Evolutionary conservation across 495 filamentous ascomycete genomes (phyloP).

Genomic region (Parachaetomium inaequale): DNA sequence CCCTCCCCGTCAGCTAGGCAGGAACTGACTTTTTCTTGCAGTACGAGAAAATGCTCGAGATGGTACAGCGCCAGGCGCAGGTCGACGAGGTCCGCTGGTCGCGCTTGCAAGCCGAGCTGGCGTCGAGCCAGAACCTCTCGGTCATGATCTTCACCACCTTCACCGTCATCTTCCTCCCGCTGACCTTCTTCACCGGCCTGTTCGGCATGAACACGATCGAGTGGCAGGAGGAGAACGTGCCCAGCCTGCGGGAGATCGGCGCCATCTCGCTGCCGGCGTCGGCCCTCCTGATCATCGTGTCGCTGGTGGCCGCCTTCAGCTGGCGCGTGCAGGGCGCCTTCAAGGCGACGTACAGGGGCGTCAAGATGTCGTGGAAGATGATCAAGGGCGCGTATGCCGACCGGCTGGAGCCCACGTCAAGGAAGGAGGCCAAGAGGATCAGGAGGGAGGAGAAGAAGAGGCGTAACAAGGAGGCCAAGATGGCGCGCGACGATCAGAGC

Average conservation of each 20-base stretch:
- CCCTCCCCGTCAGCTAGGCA: too few species aligned
- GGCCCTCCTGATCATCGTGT: constrained; percentile 34
- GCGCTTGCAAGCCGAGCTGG: constrained; percentile 59
- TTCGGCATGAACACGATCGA: constrained; percentile 65
- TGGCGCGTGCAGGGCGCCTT: constrained; percentile 35
- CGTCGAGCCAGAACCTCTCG: constrained; percentile 58
- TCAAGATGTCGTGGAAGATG: constrained; percentile 13
- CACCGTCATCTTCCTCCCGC: constrained; percentile 62
- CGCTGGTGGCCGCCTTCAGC: constrained; percentile 44
- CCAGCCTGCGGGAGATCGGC: constrained; percentile 37
- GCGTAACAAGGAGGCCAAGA: constrained; percentile 19
- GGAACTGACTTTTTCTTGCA: constrained; percentile 19
- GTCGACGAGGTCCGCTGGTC: constrained; percentile 65
- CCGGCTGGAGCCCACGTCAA: constrained; percentile 29
- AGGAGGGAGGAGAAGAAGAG: constrained; percentile 28
- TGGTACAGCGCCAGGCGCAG: constrained; percentile 66
- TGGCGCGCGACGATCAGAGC: constrained; percentile 32
- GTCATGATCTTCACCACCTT: constrained; percentile 70
- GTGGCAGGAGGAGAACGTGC: constrained; percentile 52
- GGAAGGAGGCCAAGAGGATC: constrained; percentile 28
- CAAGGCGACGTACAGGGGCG: constrained; percentile 25
- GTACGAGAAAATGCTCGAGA: constrained; percentile 64
- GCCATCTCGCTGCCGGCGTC: constrained; percentile 43
- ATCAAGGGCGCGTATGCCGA: constrained; percentile 18
- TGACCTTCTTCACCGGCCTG: constrained; percentile 64